Base-by-base conservation (phyloP, 2,329 filamentous ascomycete genomes). In the Acrocalymma vagum region DNA sequence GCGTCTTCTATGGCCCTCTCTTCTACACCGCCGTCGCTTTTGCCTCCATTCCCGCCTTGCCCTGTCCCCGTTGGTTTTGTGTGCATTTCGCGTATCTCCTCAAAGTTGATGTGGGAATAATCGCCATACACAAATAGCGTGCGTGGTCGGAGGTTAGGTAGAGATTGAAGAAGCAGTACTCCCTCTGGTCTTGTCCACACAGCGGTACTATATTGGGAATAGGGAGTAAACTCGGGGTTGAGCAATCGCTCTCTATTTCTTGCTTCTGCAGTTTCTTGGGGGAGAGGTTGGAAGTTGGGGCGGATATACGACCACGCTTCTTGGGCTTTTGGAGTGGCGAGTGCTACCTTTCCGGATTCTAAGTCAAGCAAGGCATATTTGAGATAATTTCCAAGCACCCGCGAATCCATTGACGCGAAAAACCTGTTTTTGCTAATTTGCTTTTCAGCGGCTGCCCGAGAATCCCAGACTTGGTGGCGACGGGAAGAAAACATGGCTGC, bases 261-360 rank as follows among this genome's bases (percentile, higher is more conserved):
- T 6, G 46, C 39, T n/a, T 49, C 42, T 10, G 24, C 8, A n/a
- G 29, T 40, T 23, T 52, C 52, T 9, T 46, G 29, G 3, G 37
- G 29, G 2, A 53, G 9, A 3, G 47, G 27, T 4, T 42, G 31
- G 20, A 55, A 48, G 22, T 42, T 51, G 3, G 42, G 37, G 5
- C 53, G 43, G 4, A 53, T 37, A 18, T 48, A 59, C 8, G 48
- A 34, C 55, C 55, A 59, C 3, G 55, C 50, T 39, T 55, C 50
- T 32, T 59, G 51, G 5, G 49, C 42, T 41, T 53, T 55, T 16
- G 53, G 49, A 5, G 53, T 59, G 6, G 44, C 32, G 5, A 59
- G 38, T 11, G 14, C 35, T 3, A 51, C 50, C 3, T 21, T 16
- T 9, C 45, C 50, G 9, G 37, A 31, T n/a, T 25, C 22, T 7